Evolutionary conservation across 805 yeast genomes (phyloP).

Genomic region (Cyberlindnera bimundalis): DNA sequence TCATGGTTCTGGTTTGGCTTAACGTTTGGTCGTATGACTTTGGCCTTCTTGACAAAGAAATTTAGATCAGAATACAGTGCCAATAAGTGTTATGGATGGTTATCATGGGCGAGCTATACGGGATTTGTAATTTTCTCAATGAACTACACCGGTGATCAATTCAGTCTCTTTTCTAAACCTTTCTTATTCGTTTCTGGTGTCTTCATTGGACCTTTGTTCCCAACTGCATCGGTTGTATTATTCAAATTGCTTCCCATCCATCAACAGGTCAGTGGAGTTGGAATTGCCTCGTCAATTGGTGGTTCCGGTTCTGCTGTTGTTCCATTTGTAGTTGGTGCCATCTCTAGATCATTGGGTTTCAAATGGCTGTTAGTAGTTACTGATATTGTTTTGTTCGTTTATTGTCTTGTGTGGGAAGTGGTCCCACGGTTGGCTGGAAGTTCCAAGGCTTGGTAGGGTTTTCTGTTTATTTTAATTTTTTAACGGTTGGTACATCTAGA

Average conservation of each 20-base stretch:
- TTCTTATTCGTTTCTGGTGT: slow-evolving; percentile 46
- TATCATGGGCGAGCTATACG: slow-evolving; percentile 31
- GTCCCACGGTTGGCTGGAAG: slow-evolving; percentile 7
- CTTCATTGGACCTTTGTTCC: slow-evolving; percentile 67
- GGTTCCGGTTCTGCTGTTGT: slow-evolving; percentile 27
- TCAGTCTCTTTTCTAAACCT: slow-evolving; percentile 6
- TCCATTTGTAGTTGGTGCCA: slow-evolving; percentile 44
- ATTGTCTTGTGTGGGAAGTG: slow-evolving; percentile 11
- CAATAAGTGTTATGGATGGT: slow-evolving; percentile 31
- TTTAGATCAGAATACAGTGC: slow-evolving; percentile 43
- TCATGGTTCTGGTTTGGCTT: slow-evolving; percentile 74
- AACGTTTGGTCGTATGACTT: slow-evolving; percentile 55
- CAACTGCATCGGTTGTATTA: slow-evolving; percentile 66
- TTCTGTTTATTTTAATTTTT: too few species aligned
- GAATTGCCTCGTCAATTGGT: slow-evolving; percentile 55
- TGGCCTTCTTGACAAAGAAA: slow-evolving; percentile 51
- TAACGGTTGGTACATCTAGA: too few species aligned
- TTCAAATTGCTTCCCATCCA: slow-evolving; percentile 58
- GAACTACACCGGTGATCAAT: slow-evolving; percentile 6
- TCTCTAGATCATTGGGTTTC: slow-evolving; percentile 18
- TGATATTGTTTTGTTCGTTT: slow-evolving; percentile 7
- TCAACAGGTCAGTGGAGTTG: slow-evolving; percentile 63
- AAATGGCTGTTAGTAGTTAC: slow-evolving; percentile 10
- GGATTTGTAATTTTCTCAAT: slow-evolving; percentile 17
- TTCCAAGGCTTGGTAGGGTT: neutral